phyloP scores from a whole-genome alignment of 345 rosid species.

The Hibiscus trionum region DNA sequence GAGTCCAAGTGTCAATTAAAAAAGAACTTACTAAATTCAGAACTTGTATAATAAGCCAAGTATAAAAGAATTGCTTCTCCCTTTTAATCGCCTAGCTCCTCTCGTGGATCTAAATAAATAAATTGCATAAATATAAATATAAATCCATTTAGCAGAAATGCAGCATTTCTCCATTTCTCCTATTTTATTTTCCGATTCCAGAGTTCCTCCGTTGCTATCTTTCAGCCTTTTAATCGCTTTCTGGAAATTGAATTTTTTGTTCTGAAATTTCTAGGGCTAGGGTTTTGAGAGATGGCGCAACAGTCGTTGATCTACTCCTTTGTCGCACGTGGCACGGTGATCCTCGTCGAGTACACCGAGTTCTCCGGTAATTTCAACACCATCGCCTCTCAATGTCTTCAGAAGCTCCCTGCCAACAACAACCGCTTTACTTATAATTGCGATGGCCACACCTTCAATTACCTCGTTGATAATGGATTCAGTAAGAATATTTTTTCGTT shows the following conservation, averaged over 20 bases:
- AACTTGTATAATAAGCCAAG: no score
- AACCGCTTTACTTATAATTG: constrained; percentile 25
- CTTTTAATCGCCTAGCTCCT: no score
- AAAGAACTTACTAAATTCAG: no score
- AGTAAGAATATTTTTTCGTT: background rate
- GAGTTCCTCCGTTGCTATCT: background rate
- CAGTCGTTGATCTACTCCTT: constrained; percentile 63
- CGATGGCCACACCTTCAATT: background rate
- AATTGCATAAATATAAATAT: background rate
- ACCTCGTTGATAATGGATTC: background rate
- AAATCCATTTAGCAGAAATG: background rate
- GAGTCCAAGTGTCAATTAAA: no score
- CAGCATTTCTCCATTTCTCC: background rate
- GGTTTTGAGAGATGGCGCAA: constrained; percentile 40
- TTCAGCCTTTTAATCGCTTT: background rate
- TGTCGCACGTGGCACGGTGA: constrained; percentile 65
- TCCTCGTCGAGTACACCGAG: constrained; percentile 65
- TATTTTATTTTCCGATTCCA: background rate
- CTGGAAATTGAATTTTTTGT: background rate
- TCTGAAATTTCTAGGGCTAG: constrained; percentile 8
- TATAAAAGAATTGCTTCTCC: no score
- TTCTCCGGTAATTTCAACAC: constrained; percentile 72
- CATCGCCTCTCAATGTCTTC: constrained; percentile 67
- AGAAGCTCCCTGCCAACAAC: constrained; percentile 63
- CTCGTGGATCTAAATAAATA: no score